Base-by-base conservation (phyloP, 148 eudicot species). In the Chenopodium suecicum region DNA sequence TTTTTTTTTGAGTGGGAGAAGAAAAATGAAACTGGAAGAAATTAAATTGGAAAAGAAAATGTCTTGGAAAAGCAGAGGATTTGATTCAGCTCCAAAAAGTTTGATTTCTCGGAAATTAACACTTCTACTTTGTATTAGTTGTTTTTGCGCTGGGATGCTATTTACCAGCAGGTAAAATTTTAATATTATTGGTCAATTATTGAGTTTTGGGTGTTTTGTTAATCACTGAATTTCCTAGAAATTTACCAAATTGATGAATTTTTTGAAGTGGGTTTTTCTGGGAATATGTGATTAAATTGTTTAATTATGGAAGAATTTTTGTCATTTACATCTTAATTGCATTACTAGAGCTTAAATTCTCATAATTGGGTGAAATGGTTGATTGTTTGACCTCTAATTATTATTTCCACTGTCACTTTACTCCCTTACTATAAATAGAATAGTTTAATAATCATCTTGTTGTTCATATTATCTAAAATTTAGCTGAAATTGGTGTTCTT, bases 71-170 rank as follows among this genome's bases (percentile, higher is more conserved):
- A 90, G 85, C 83, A 90, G 90, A 86, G 95, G 89, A 44, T 79
- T 77, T 71, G 92, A 90, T 70, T 83, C 86, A 44, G 79, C 84
- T 80, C 88, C 88, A 32, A 94, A 87, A 75, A 89, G 70, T 78
- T 69, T 87, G 32, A 72, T 89, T 65, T 84, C 97, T 12, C 70
- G 89, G 81, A 94, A 90, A 82, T 85, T 84, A 82, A 82, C 94
- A 64, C 27, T 94, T 82, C 60, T 94, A 74, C 86, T 93, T 20
- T 94, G 98, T 83, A 76, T 90, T 83, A 91, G 97, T n/a, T 94
- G 95, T 85, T 94, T 94, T 82, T 94, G 91, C 81, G 88, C 85
- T 79, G 97, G 97, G 62, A 91, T 89, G 95, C 89, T 94, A 87
- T 94, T 92, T 86, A 92, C 95, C 16, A 92, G 85, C 91, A 91